phyloP scores from a whole-genome alignment of 805 yeast genomes.

The Kodamaea lidongshanica region DNA sequence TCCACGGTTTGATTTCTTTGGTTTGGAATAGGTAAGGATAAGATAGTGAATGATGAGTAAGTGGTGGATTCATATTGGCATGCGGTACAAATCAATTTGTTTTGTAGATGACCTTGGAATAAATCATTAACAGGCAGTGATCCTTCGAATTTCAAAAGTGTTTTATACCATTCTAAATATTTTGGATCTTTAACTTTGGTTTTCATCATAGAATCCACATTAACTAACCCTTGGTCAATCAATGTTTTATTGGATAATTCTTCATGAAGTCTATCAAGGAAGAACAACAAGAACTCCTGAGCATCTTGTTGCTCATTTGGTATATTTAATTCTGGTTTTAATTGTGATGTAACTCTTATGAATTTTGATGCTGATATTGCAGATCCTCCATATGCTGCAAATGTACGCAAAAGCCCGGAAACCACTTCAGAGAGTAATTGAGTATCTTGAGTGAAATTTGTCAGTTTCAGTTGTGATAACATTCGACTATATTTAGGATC shows the following conservation, averaged over 20 bases:
- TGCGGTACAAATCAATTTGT: slow-evolving; percentile 53
- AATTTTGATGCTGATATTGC: slow-evolving; percentile 63
- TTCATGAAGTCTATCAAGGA: slow-evolving; percentile 63
- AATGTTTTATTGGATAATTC: slow-evolving; percentile 40
- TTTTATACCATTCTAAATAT: slow-evolving; percentile 57
- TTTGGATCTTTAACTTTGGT: slow-evolving; percentile 37
- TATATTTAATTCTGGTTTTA: slow-evolving; percentile 63
- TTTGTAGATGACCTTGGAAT: slow-evolving; percentile 71
- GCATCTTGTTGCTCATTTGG: slow-evolving; percentile 80
- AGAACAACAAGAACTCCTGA: slow-evolving; percentile 63
- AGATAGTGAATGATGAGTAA: slow-evolving; percentile 55
- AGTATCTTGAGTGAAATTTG: slow-evolving; percentile 14
- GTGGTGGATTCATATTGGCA: slow-evolving; percentile 58
- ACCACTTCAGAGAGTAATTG: slow-evolving; percentile 44
- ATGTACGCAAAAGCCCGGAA: slow-evolving; percentile 49
- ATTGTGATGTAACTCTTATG: slow-evolving; percentile 41
- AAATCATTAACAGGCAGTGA: slow-evolving; percentile 59
- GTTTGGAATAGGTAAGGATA: slow-evolving; percentile 58
- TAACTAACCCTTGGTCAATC: slow-evolving; percentile 6
- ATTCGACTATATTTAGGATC: slow-evolving; percentile 24
- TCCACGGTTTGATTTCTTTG: slow-evolving; percentile 27
- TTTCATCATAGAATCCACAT: slow-evolving; percentile 20
- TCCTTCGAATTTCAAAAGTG: slow-evolving; percentile 49
- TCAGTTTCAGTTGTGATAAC: slow-evolving; percentile 14
- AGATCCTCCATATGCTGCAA: slow-evolving; percentile 52